Evolutionary conservation across 306 rosid species (phyloP), one percentile per base, ranked within the genome.

Genomic region (Trifolium dubium): DNA sequence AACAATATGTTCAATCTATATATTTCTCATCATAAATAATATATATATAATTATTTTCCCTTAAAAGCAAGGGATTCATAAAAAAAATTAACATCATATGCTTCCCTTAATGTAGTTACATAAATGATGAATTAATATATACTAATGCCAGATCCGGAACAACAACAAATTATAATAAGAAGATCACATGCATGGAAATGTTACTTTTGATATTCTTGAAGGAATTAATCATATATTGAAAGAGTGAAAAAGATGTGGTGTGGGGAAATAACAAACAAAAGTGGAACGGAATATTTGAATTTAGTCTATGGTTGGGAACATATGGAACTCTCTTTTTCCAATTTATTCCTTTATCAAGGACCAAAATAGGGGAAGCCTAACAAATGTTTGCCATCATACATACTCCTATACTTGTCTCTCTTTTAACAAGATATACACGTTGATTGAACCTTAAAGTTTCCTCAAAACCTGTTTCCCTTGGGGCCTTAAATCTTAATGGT

Each of bases 191-290:
- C 59, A 53, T 17, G 28, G 58, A 75, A 60, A 71, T 70, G 30
- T 43, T 30, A 55, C 72, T 64, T 80, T 75, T 74, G 6, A 41
- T 53, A 51, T 53, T 37, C 15, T 10, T 32, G 7, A 15, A 70
- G 51, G 31, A 53, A 44, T 66, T 2, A 35, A 35, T 35, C 39
- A 35, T 35, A 35, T 35, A 34, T n/a, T 30, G 66, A 49, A 66
- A 66, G 49, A 66, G 67, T 4, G 65, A 76, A 71, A 81, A 72
- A 34, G 10, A 67, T 12, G 15, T 35, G 69, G 46, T 32, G 51
- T 50, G 73, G 77, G 76, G 62, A 74, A 69, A 75, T 75, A 80
- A 81, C 65, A 81, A 69, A 70, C 61, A 77, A 81, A 81, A 77
- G 85, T 58, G 66, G 64, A 43, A 77, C 50, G 79, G 79, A 76